These are phyloP conservation scores for Xylariaceae sp. DNA, from an alignment of 2,329 filamentous ascomycete species.

Conservation along the genomic window DNA sequence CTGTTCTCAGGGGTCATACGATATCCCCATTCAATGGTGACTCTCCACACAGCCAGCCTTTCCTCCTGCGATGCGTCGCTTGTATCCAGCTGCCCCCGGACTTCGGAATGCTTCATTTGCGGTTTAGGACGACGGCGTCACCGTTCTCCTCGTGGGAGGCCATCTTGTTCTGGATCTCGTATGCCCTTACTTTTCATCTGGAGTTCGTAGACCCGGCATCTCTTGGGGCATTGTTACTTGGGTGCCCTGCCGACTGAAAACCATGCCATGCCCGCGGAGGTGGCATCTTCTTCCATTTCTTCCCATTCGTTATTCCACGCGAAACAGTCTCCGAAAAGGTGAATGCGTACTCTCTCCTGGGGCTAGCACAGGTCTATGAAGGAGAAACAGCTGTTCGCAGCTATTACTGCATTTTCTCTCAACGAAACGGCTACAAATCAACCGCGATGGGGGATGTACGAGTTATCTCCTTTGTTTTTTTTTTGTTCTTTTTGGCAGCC, in stretches of 20 bases:
- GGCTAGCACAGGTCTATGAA: not conserved
- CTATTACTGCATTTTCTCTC: not conserved
- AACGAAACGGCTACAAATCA: not conserved
- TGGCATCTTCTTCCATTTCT: not conserved
- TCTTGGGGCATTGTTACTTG: not conserved
- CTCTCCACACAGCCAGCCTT: not conserved
- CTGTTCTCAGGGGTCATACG: not conserved
- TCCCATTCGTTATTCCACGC: not conserved
- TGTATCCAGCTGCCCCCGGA: conserved; percentile 10
- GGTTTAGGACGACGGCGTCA: not conserved
- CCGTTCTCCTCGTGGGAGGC: not conserved
- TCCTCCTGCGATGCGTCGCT: conserved; percentile 11
- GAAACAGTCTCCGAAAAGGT: not conserved
- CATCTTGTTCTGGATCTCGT: not conserved
- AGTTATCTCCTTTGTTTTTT: no score
- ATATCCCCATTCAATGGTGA: not conserved
- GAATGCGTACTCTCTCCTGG: not conserved
- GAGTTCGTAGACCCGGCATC: not conserved
- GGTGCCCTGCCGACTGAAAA: not conserved
- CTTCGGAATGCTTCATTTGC: not conserved
- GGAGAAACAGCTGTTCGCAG: not conserved
- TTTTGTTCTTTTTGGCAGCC: no score
- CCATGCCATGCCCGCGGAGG: not conserved
- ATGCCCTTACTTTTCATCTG: not conserved
- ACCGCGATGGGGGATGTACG: not conserved